These are phyloP conservation scores for Saksenaea oblongispora DNA, from an alignment of 371 early-diverging fungal genomes.

Conservation along the genomic window DNA sequence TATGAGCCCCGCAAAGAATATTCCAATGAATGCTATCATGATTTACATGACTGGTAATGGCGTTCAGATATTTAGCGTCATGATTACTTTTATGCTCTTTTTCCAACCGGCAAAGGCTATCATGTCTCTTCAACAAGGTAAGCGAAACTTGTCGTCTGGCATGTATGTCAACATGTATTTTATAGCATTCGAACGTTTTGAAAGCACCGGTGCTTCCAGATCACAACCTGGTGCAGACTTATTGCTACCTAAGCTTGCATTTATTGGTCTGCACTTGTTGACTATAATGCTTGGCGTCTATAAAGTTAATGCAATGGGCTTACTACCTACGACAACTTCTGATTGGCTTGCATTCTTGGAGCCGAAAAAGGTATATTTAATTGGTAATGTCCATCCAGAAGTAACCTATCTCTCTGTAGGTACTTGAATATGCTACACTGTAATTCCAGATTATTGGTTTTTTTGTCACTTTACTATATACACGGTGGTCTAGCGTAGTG, in stretches of 20 bases:
- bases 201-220: constrained; percentile 48
- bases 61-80: constrained; percentile 94
- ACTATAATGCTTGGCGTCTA: constrained; percentile 87
- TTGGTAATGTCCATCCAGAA: background rate
- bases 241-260: constrained; percentile 78
- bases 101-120: constrained; percentile 84
- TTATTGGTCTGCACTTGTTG: constrained; percentile 75
- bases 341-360: constrained; percentile 95
- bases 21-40: constrained; percentile 98
- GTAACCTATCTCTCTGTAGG: constrained; percentile 2
- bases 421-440: constrained; percentile 28
- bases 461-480: no score
- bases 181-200: constrained; percentile 71
- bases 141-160: constrained; percentile 6
- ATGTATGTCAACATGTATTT: background rate
- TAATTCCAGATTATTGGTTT: constrained; percentile 8
- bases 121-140: constrained; percentile 70
- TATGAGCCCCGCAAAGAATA: constrained; percentile 84
- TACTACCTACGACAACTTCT: constrained; percentile 90
- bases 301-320: constrained; percentile 91
- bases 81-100: constrained; percentile 95
- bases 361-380: constrained; percentile 56
- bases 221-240: constrained; percentile 51
- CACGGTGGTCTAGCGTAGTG: background rate
- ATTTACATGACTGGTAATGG: constrained; percentile 96